Percentiles rank a stretch among this genome's conserved stretches.
Conservation (phyloP, 805 yeast species). For the Millerozyma acaciae region DNA sequence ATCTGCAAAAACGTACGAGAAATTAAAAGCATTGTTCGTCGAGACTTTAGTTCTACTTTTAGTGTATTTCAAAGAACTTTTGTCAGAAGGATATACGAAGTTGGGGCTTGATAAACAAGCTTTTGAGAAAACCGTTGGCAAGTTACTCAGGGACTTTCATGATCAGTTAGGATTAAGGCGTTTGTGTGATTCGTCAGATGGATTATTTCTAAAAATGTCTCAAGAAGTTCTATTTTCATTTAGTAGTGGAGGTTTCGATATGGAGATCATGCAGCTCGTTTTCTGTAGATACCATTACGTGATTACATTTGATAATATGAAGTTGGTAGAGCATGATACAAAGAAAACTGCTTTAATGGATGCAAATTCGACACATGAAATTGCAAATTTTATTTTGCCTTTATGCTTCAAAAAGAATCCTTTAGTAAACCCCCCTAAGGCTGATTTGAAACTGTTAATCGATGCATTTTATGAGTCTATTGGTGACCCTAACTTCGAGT, state of each 20-base stretch:
- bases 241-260: slow-evolving; percentile 43
- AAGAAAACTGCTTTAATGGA: slow-evolving; percentile 26
- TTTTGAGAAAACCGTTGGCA: slow-evolving; percentile 27
- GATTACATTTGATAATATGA: slow-evolving; percentile 54
- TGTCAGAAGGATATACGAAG: slow-evolving; percentile 2
- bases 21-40: slow-evolving; percentile 44
- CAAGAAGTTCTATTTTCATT: slow-evolving; percentile 50
- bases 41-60: slow-evolving; percentile 34
- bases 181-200: slow-evolving; percentile 64
- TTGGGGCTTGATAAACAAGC: neutral
- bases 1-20: slow-evolving; percentile 41
- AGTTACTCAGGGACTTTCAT: slow-evolving; percentile 61
- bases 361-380: slow-evolving; percentile 24
- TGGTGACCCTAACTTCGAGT: slow-evolving; percentile 57
- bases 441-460: slow-evolving; percentile 67
- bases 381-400: slow-evolving; percentile 50
- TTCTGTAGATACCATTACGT: slow-evolving; percentile 73
- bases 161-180: slow-evolving; percentile 65
- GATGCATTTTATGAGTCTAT: slow-evolving; percentile 69
- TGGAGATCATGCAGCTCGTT: slow-evolving; percentile 71
- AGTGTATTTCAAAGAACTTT: slow-evolving; percentile 28
- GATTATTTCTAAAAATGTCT: slow-evolving; percentile 57
- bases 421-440: slow-evolving; percentile 53
- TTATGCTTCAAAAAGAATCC: slow-evolving; percentile 58
- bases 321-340: slow-evolving; percentile 63